Conservation (phyloP, 1,139 yeast genomes). For the Hansenula sp. region DNA sequence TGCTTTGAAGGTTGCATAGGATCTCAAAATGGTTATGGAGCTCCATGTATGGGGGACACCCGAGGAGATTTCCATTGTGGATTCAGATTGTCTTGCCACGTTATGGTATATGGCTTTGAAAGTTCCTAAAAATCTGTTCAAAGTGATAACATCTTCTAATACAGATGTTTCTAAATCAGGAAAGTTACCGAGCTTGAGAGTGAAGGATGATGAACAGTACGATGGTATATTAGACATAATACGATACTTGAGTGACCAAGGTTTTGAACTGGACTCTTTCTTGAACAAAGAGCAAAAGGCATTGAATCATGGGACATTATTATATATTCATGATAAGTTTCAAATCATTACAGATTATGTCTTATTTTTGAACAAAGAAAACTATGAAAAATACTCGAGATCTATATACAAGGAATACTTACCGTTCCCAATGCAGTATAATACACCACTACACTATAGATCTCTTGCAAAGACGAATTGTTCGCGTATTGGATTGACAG, state of each 20-base stretch:
- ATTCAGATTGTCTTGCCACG: constrained; percentile 42
- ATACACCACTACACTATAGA: constrained; percentile 58
- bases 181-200: constrained; percentile 51
- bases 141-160: constrained; percentile 52
- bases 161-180: constrained; percentile 51
- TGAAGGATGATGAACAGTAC: constrained; percentile 25
- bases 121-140: constrained; percentile 24
- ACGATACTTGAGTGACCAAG: constrained; percentile 26
- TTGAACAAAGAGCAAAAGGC: constrained; percentile 20
- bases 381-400: constrained; percentile 65
- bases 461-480: constrained; percentile 44
- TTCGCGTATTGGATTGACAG: constrained; percentile 27
- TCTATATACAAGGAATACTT: constrained; percentile 53
- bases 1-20: no score
- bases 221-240: constrained; percentile 52
- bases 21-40: no score
- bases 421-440: constrained; percentile 87
- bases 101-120: constrained; percentile 30
- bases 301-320: constrained; percentile 31
- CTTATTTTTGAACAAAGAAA: constrained; percentile 53
- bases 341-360: constrained; percentile 57
- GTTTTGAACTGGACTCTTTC: constrained; percentile 9
- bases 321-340: constrained; percentile 37
- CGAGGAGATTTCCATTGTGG: constrained; percentile 28
- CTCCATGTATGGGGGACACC: constrained; percentile 22